phyloP scores from a whole-genome alignment of 192 early-diverging fungal genomes.

The Pilaira anomala region DNA sequence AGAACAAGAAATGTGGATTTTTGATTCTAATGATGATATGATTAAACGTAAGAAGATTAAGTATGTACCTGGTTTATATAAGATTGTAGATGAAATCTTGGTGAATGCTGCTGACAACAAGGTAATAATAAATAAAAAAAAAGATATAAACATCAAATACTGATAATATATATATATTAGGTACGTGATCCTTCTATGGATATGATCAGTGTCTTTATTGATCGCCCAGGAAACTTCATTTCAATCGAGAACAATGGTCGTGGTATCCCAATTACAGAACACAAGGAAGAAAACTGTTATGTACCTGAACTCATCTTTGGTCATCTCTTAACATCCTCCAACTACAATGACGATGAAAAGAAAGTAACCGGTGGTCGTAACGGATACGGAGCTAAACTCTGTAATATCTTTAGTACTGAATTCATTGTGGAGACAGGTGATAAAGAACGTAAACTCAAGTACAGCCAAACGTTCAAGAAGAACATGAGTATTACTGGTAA shows the following conservation, averaged over 20 bases:
- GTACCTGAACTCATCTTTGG: constrained; percentile 98
- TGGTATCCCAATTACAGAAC: constrained; percentile 94
- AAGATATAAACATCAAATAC: not conserved
- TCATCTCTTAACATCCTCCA: constrained; percentile 92
- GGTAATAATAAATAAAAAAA: constrained; percentile 33
- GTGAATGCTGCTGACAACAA: constrained; percentile 97
- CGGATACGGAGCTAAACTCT: constrained; percentile 91
- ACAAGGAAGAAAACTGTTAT: constrained; percentile 83
- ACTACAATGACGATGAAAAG: constrained; percentile 94
- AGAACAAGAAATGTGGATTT: constrained; percentile 84
- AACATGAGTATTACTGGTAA: constrained; percentile 83
- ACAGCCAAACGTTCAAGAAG: constrained; percentile 80
- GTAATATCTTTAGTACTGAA: constrained; percentile 95
- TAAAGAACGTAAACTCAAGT: constrained; percentile 64
- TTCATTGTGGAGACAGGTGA: constrained; percentile 93
- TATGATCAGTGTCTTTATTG: constrained; percentile 84
- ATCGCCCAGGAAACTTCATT: constrained; percentile 71
- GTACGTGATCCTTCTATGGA: constrained; percentile 86
- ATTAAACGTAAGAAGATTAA: constrained; percentile 63
- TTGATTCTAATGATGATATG: constrained; percentile 59
- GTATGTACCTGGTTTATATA: constrained; percentile 90
- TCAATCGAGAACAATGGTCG: constrained; percentile 92
- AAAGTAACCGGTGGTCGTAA: constrained; percentile 96
- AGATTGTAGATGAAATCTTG: constrained; percentile 98
- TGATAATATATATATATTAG: constrained; percentile 28